Evolutionary conservation across 2,329 filamentous ascomycete genomes (phyloP), one percentile per base, ranked within the genome.

Genomic region (Fusarium sp.): DNA sequence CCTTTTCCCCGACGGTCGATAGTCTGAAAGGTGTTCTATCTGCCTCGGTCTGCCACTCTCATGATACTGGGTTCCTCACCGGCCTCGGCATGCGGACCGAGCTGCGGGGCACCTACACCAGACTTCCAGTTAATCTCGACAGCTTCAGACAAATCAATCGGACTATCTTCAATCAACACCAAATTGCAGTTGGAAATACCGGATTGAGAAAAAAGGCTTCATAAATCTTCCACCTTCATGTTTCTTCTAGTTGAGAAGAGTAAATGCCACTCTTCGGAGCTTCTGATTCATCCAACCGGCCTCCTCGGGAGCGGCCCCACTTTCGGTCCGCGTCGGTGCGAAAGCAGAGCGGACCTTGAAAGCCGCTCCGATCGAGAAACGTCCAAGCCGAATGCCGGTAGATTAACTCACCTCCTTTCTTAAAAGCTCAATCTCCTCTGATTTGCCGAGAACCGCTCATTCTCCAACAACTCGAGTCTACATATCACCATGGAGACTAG

Each of bases 311-410:
- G 13, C 16, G 20, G 35, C 20, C 56, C 56, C 56, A 41, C 56
- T 58, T 58, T 58, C 56, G 56, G 56, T 39, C 56, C 56, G 56
- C 22, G 14, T 35, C 56, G 56, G 56, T 54, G 48, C 48, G 48
- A 54, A 13, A 54, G 16, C 45, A 52, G 4, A 58, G 22, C 56
- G 56, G 35, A 39, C 56, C 56, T 39, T 39, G 33, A 58, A 54
- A 54, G 22, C 20, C 41, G 37, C 29, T 18, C 37, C 27, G 37
- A 29, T 27, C 24, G 4, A 57, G 20, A 57, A 18, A 20, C 2
- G 5, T n/a, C 35, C 6, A 41, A 27, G 33, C 54, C 56, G 56
- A 58, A n/a, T n/a, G 35, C 33, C 35, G 35, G 31, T 20, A 18
- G 7, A 27, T 6, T 14, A 39, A 8, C 11, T 18, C 29, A 27